Evolutionary conservation across 2,329 filamentous ascomycete species (phyloP).

Genomic region (Rosellinia necatrix): DNA sequence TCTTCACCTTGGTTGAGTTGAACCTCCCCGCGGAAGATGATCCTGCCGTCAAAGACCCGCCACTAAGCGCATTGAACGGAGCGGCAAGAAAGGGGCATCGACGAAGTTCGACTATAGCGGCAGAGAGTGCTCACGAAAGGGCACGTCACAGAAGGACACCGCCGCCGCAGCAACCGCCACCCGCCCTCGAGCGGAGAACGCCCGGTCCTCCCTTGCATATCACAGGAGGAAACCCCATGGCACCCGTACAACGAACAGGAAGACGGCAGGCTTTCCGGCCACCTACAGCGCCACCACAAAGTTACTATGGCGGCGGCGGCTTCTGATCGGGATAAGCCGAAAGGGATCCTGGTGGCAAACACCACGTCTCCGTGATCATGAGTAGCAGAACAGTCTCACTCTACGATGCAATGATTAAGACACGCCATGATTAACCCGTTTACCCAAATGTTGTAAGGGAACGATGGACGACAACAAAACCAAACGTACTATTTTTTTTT

Average conservation of each 20-base stretch:
- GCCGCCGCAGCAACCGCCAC: slow-evolving; percentile 48
- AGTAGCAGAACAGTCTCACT: neutral
- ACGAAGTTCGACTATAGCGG: slow-evolving; percentile 47
- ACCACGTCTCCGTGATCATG: neutral
- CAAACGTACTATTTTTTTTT: slow-evolving; percentile 3
- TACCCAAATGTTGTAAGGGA: slow-evolving; percentile 6
- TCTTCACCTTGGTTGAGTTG: slow-evolving; percentile 72
- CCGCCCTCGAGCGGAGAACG: slow-evolving; percentile 46
- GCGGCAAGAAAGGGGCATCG: slow-evolving; percentile 51
- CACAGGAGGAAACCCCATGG: slow-evolving; percentile 34
- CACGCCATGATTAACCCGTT: neutral
- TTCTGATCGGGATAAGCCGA: slow-evolving; percentile 10
- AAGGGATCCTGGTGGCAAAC: neutral
- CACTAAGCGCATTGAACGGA: slow-evolving; percentile 58
- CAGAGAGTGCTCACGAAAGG: slow-evolving; percentile 44
- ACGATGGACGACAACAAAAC: slow-evolving; percentile 4
- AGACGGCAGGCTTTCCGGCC: slow-evolving; percentile 33
- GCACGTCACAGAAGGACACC: slow-evolving; percentile 42
- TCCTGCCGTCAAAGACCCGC: slow-evolving; percentile 62
- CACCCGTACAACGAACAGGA: slow-evolving; percentile 29
- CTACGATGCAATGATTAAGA: neutral
- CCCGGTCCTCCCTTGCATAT: slow-evolving; percentile 44
- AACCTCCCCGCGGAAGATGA: slow-evolving; percentile 67
- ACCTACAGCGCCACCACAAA: slow-evolving; percentile 35
- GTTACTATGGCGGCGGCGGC: slow-evolving; percentile 31